These are phyloP conservation scores for Immersiella caudata DNA, from an alignment of 495 filamentous ascomycete genomes.

Conservation along the genomic window DNA sequence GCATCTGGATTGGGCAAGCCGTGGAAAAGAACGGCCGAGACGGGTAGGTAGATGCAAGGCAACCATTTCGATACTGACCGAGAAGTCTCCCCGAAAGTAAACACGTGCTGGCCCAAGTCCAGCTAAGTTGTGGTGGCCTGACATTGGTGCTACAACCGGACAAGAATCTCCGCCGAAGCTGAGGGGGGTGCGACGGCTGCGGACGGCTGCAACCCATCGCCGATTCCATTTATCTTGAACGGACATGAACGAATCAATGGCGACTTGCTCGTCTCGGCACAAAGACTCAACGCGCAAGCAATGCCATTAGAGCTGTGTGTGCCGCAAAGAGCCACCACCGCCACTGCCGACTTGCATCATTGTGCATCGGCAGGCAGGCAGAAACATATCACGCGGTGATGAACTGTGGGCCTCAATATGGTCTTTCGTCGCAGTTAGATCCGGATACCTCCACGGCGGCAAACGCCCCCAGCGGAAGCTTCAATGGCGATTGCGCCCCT, in stretches of 20 bases:
- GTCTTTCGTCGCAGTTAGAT: background rate
- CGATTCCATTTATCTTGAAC: conserved; percentile 1
- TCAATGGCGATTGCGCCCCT: background rate
- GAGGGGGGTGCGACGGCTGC: background rate
- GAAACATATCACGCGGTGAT: background rate
- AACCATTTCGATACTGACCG: background rate
- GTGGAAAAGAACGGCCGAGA: background rate
- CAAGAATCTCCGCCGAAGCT: conserved; percentile 8
- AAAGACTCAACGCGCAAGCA: background rate
- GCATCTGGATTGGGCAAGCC: background rate
- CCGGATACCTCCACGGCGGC: background rate
- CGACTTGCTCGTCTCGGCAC: background rate
- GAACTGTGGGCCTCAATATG: background rate
- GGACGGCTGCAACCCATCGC: background rate
- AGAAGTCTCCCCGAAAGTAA: background rate
- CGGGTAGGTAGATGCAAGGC: background rate
- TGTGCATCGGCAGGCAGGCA: background rate
- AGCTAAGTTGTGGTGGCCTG: background rate
- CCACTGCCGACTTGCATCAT: background rate
- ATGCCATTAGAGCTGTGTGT: background rate
- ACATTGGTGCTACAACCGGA: background rate
- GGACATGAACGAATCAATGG: background rate
- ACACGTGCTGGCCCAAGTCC: background rate
- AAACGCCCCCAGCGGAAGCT: background rate
- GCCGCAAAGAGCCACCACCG: background rate